A percentile compares a stretch with the other conserved stretches of the same genome.
phyloP scores from a whole-genome alignment of 176 grass and related monocot genomes.

The Oryza glumipatula region DNA sequence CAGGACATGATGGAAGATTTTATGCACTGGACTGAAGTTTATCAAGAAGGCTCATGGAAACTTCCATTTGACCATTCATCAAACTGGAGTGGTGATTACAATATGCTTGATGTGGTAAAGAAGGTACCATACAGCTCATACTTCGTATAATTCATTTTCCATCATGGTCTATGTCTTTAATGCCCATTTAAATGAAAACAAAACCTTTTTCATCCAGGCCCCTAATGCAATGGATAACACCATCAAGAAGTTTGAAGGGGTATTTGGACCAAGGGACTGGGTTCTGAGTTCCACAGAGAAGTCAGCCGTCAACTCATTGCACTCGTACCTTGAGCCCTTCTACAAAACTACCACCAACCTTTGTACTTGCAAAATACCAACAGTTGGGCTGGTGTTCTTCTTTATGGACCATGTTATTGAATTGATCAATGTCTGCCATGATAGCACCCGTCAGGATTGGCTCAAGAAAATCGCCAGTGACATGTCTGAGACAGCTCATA shows the following conservation, averaged over 20 bases:
- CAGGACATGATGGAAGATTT: constrained; percentile 73
- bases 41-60: constrained; percentile 88
- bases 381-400: constrained; percentile 87
- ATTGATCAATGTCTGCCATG: constrained; percentile 61
- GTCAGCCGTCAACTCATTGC: constrained; percentile 63
- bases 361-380: constrained; percentile 79
- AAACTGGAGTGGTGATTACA: constrained; percentile 78
- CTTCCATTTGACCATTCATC: constrained; percentile 75
- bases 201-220: constrained; percentile 47
- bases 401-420: constrained; percentile 95
- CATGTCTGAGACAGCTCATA: constrained; percentile 63
- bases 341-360: constrained; percentile 93
- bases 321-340: constrained; percentile 83
- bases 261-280: constrained; percentile 57
- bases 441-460: constrained; percentile 67
- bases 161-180: constrained; percentile 2
- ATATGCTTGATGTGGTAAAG: constrained; percentile 78
- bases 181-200: background rate
- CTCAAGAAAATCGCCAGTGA: constrained; percentile 76
- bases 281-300: constrained; percentile 61
- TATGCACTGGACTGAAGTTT: constrained; percentile 73
- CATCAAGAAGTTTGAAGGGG: constrained; percentile 84
- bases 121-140: constrained; percentile 58
- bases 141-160: constrained; percentile 26
- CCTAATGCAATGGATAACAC: constrained; percentile 81